Evolutionary conservation across 2,329 filamentous ascomycete genomes (phyloP), one percentile per base, ranked within the genome.

Genomic region (Aspergillus piperis): DNA sequence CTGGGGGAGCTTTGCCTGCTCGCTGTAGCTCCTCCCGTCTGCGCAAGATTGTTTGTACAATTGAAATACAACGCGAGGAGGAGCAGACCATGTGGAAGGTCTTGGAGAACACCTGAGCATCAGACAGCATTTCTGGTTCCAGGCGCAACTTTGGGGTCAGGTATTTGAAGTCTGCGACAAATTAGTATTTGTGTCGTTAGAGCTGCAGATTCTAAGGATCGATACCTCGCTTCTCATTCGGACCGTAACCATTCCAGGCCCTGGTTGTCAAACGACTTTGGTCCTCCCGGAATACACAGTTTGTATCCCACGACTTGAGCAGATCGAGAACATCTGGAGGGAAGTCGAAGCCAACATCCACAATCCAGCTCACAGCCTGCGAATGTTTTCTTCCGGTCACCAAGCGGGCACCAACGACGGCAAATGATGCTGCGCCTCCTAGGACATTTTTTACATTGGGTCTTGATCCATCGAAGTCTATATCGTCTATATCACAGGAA

Each of bases 1-100:
- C 44, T 23, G 75, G 63, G 13, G 75, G 47, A 58, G 71, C 58
- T 44, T 70, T 68, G 41, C 67, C 68, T 36, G 66, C 61, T 42
- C 63, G 62, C 15, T 62, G 68, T 36, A 79, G 63, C 47, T 72
- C 69, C 36, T 75, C 68, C 52, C 87, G 83, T 49, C 80, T 73
- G 3, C 81, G 78, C 5, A 87, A 80, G 61, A 98, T 90, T n/a
- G 87, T 85, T 1, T 84, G 76, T 21, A 95, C 87, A 21, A 96
- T 84, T 57, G 90, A 85, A 51, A 91, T 87, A 74, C 92, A 96
- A 47, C 94, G 86, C 1, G 80, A 76, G 0, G 93, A 88, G 1
- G 88, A 90, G 79, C 93, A 97, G 63, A 96, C 91, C 69, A 98
- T 84, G 75, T 97, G 94, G 70, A 96, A 96, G 0, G 90, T 88